Conservation (phyloP, 495 filamentous ascomycete species). For the Letharia columbiana region DNA sequence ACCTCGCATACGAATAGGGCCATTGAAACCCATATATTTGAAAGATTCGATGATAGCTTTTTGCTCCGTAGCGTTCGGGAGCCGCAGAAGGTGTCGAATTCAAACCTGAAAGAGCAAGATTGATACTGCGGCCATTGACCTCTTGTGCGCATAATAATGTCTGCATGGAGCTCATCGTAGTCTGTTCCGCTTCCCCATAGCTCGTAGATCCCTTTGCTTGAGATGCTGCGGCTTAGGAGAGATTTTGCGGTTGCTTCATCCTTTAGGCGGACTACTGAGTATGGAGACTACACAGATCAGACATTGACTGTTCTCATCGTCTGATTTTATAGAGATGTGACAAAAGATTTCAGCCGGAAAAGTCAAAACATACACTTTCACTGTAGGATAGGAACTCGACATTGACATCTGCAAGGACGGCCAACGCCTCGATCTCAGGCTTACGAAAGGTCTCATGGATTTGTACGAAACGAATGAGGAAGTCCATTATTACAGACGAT, state of each 20-base stretch:
- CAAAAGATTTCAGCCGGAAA: conserved; percentile 10
- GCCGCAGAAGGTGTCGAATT: conserved; percentile 66
- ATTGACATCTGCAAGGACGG: conserved; percentile 55
- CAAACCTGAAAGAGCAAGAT: conserved; percentile 66
- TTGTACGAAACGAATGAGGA: conserved; percentile 84
- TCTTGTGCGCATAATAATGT: conserved; percentile 48
- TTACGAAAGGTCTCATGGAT: conserved; percentile 81
- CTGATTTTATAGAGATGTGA: not conserved
- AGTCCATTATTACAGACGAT: conserved; percentile 48
- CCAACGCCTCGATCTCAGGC: conserved; percentile 78
- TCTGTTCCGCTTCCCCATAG: conserved; percentile 70
- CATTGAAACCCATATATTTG: conserved; percentile 64
- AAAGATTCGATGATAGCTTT: conserved; percentile 70
- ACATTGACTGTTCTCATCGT: not conserved
- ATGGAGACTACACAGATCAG: conserved; percentile 59
- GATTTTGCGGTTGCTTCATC: conserved; percentile 54
- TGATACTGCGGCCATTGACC: conserved; percentile 57
- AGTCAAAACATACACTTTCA: conserved; percentile 50
- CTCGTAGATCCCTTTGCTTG: conserved; percentile 74
- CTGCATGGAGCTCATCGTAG: conserved; percentile 60
- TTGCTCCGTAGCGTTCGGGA: conserved; percentile 53
- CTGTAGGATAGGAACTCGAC: conserved; percentile 65
- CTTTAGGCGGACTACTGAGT: conserved; percentile 65
- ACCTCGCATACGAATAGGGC: conserved; percentile 62
- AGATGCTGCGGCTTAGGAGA: conserved; percentile 66